Percentiles rank a stretch among this genome's conserved stretches.
phyloP scores from a whole-genome alignment of 371 early-diverging fungal genomes.

The Rhizomucor miehei region DNA sequence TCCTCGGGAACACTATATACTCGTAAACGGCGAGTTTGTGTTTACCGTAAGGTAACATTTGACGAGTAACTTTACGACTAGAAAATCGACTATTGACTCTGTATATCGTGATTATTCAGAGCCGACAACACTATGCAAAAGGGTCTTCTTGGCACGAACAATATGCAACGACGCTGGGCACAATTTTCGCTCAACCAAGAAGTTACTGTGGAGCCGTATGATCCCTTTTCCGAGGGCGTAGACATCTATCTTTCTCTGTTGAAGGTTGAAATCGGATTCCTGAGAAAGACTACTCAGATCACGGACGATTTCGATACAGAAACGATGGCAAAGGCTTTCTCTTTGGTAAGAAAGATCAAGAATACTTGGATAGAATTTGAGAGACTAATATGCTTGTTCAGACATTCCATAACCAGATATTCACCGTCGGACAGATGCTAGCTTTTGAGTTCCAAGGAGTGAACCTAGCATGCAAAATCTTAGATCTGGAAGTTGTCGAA shows the following conservation, averaged over 20 bases:
- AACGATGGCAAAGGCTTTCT: conserved; percentile 69
- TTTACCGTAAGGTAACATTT: conserved; percentile 73
- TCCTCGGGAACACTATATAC: conserved; percentile 62
- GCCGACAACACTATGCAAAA: conserved; percentile 50
- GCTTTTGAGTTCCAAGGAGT: conserved; percentile 83
- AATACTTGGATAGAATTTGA: neutral
- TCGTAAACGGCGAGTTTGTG: conserved; percentile 72
- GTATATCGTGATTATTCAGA: conserved; percentile 27
- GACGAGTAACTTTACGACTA: neutral
- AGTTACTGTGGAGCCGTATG: conserved; percentile 74
- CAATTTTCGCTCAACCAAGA: conserved; percentile 78
- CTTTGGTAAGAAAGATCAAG: conserved; percentile 50
- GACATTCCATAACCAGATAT: conserved; percentile 76
- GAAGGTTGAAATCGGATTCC: conserved; percentile 69
- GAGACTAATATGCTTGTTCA: conserved; percentile 4
- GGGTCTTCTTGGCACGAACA: conserved; percentile 74
- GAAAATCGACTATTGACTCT: neutral
- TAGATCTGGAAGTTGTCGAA: conserved; percentile 61
- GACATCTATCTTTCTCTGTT: conserved; percentile 69
- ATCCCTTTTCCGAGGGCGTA: conserved; percentile 58
- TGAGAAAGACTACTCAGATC: conserved; percentile 52
- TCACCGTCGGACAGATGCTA: conserved; percentile 66
- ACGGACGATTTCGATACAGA: conserved; percentile 69
- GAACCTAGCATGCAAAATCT: conserved; percentile 60
- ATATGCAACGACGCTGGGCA: conserved; percentile 87